phyloP scores from a whole-genome alignment of 345 rosid species.

The Corchorus olitorius region DNA sequence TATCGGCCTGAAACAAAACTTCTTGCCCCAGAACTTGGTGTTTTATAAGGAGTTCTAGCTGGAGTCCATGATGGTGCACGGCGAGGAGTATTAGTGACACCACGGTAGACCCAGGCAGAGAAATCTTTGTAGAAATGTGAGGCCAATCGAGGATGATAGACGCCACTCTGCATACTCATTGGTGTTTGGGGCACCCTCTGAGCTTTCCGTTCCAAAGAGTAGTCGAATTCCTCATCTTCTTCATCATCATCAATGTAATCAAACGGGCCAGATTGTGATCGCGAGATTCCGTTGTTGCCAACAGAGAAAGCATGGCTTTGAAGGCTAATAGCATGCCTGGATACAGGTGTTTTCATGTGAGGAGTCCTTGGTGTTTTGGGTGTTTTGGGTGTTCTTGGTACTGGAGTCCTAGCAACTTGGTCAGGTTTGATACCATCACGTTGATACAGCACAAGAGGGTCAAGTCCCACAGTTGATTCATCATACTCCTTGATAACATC shows the following conservation, averaged over 20 bases:
- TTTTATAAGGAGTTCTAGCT: constrained; percentile 46
- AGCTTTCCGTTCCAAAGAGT: constrained; percentile 53
- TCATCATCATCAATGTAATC: constrained; percentile 30
- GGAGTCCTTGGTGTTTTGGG: constrained; percentile 34
- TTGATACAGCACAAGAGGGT: constrained; percentile 62
- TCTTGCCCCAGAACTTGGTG: constrained; percentile 25
- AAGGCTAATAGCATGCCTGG: constrained; percentile 45
- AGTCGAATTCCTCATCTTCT: constrained; percentile 43
- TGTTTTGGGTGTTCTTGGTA: constrained; percentile 40
- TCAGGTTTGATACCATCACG: constrained; percentile 60
- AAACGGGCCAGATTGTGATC: constrained; percentile 25
- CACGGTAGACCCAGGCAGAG: constrained; percentile 59
- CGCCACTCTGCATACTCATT: constrained; percentile 39
- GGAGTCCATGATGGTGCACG: constrained; percentile 65
- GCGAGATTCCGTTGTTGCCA: constrained; percentile 32
- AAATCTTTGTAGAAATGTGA: constrained; percentile 71
- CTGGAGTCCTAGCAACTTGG: constrained; percentile 45
- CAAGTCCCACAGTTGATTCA: constrained; percentile 63
- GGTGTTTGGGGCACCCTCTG: constrained; percentile 32
- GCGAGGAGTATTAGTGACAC: constrained; percentile 52
- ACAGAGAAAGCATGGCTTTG: constrained; percentile 40
- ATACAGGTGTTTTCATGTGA: constrained; percentile 29
- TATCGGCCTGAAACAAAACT: constrained; percentile 35
- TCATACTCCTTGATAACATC: constrained; percentile 78
- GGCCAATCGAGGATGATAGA: constrained; percentile 47